Percentiles rank a stretch among this genome's conserved stretches.
Conservation (phyloP, 2,329 filamentous ascomycete species). For the Cadophora sp. region DNA sequence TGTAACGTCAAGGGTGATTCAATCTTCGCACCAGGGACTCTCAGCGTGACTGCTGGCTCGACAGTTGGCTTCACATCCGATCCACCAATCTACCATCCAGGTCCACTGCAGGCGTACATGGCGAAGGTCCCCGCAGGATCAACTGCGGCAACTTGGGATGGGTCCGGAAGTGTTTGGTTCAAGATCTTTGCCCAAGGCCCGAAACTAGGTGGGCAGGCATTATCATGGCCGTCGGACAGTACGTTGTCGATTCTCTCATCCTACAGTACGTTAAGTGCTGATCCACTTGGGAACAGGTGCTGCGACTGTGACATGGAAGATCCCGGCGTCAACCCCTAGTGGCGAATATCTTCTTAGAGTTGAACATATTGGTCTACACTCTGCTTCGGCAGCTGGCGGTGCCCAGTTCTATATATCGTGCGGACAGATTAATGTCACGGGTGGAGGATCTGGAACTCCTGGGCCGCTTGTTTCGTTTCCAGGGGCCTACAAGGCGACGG, state of each 20-base stretch:
- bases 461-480: slow-evolving; percentile 46
- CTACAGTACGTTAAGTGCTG: not conserved
- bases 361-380: slow-evolving; percentile 45
- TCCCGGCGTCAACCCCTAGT: slow-evolving; percentile 43
- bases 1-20: slow-evolving; percentile 46
- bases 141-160: slow-evolving; percentile 38
- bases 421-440: slow-evolving; percentile 50
- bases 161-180: slow-evolving; percentile 40
- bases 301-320: slow-evolving; percentile 36
- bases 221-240: slow-evolving; percentile 40
- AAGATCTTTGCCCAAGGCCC: slow-evolving; percentile 40
- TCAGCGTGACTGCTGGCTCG: slow-evolving; percentile 38
- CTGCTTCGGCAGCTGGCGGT: slow-evolving; percentile 27
- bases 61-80: slow-evolving; percentile 35
- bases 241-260: not conserved
- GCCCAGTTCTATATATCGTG: slow-evolving; percentile 46
- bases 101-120: slow-evolving; percentile 39
- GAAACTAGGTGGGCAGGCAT: slow-evolving; percentile 26
- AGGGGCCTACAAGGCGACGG: slow-evolving; percentile 45
- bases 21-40: slow-evolving; percentile 33
- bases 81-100: slow-evolving; percentile 41
- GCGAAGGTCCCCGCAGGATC: slow-evolving; percentile 38
- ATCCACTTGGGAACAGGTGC: slow-evolving; percentile 20
- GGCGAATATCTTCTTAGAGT: slow-evolving; percentile 48
- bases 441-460: slow-evolving; percentile 47